Base-by-base conservation (phyloP, 2,329 filamentous ascomycete species). In the Nannizziopsis arthrosporioides region DNA sequence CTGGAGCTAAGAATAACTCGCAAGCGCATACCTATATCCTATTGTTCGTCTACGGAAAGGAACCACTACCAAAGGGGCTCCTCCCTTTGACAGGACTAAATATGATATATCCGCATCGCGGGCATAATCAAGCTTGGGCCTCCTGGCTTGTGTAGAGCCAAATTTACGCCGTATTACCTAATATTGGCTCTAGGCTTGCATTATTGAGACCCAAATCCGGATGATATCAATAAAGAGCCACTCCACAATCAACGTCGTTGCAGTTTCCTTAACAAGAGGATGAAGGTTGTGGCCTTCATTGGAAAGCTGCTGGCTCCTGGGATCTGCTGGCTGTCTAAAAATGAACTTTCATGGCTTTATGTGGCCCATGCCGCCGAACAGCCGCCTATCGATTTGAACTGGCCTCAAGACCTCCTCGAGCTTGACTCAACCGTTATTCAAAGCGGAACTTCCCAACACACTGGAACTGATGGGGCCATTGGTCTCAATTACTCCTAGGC, bases 141-240 rank as follows among this genome's bases (percentile, higher is more conserved):
- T 14, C 34, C 15, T 37, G 14, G 3, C 14, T 37, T 14, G 9
- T 8, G 12, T 37, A 15, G 7, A n/a, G 35, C 22, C n/a, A 30
- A 30, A 12, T 12, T 36, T 36, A 36, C 34, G 3, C 34, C 14
- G 4, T 36, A 35, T 44, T 44, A 35, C 42, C 19, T 44, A 44
- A 37, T 36, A 11, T 11, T 27, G 7, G 22, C 22, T 12, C 22
- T 27, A 18, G 34, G 47, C 41, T 45, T 44, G 42, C 42, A 38
- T 40, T 46, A 54, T 54, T 54, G 51, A 53, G 12, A 44, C 34
- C 50, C 53, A 17, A 49, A 53, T 51, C 31, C 53, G 51, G 50
- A 50, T 12, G 11, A 41, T 18, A 30, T 34, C 45, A 53, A 50
- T 49, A 46, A 49, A 22, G 12, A 14, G 32, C 5, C 12, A 35